A percentile compares a stretch with the other conserved stretches of the same genome.
phyloP scores from a whole-genome alignment of 352 stramenopile genomes.

The Phytophthora nicotianae region DNA sequence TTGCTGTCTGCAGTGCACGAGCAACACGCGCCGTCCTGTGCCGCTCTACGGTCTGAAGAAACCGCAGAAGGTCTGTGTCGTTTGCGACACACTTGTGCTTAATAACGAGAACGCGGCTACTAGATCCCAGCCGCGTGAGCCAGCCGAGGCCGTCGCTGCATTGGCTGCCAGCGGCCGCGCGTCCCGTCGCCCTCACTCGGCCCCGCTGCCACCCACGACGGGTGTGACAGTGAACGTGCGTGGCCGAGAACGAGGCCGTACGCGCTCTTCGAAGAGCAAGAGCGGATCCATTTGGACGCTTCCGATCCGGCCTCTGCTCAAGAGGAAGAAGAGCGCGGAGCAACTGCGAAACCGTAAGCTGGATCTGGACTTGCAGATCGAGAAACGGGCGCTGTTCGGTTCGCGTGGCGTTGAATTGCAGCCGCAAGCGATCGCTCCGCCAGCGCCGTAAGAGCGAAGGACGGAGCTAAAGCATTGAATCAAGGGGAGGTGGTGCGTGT shows the following conservation, averaged over 20 bases:
- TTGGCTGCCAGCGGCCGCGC: conserved; percentile 17
- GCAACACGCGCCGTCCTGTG: conserved; percentile 38
- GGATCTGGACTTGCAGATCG: conserved; percentile 47
- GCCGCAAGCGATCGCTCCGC: conserved; percentile 29
- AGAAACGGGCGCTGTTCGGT: conserved; percentile 40
- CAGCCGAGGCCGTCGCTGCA: conserved; percentile 17
- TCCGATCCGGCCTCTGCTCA: conserved; percentile 52
- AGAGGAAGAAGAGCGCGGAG: conserved; percentile 56
- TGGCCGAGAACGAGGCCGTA: conserved; percentile 17
- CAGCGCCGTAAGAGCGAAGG: conserved; percentile 22
- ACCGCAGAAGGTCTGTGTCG: conserved; percentile 64
- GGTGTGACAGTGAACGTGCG: conserved; percentile 15
- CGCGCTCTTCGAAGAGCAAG: conserved; percentile 36
- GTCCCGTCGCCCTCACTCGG: conserved; percentile 36
- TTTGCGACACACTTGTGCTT: conserved; percentile 56
- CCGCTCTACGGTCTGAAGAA: conserved; percentile 41
- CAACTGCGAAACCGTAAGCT: conserved; percentile 53
- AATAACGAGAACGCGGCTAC: neutral
- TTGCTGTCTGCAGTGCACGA: conserved; percentile 62
- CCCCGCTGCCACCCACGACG: conserved; percentile 32
- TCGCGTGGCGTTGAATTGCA: conserved; percentile 45
- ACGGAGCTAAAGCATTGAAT: neutral
- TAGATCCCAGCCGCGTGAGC: conserved; percentile 23
- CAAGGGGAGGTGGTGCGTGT: conserved; percentile 3
- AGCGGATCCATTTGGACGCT: conserved; percentile 48